A percentile compares a stretch with the other conserved stretches of the same genome.
Evolutionary conservation across 352 stramenopile species (phyloP).

Genomic region (Globisporangium carolinianum): DNA sequence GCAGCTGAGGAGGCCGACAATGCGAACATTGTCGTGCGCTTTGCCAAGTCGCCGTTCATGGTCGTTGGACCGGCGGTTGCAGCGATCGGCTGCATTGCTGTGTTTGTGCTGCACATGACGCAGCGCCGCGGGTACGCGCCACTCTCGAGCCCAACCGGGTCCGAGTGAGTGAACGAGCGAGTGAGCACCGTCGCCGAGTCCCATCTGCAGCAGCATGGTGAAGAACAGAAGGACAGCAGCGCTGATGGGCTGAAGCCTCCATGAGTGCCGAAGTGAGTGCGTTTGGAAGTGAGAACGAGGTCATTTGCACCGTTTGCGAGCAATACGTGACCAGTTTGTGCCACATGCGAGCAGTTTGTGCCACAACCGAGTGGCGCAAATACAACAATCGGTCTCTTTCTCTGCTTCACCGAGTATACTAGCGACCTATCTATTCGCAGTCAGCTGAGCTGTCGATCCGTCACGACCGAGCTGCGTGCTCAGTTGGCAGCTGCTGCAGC

Average conservation of each 20-base stretch:
- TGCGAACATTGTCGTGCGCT: constrained; percentile 2
- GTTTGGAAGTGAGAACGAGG: background rate
- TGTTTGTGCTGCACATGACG: constrained; percentile 36
- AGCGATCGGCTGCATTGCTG: constrained; percentile 17
- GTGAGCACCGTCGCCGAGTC: no score
- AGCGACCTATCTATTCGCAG: constrained; percentile 6
- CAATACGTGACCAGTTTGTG: no score
- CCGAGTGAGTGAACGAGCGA: background rate
- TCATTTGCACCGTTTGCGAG: no score
- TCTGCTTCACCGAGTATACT: background rate
- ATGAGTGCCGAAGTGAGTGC: no score
- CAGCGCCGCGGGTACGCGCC: constrained; percentile 36
- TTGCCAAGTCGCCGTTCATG: constrained; percentile 10
- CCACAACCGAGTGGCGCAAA: background rate
- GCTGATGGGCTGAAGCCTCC: no score
- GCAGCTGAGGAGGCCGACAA: background rate
- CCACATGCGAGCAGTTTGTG: background rate
- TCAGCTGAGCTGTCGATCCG: no score
- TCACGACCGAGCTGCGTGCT: background rate
- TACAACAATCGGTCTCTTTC: background rate
- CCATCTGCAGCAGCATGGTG: no score
- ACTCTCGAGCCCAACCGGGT: background rate
- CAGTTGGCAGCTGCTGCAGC: constrained; percentile 24
- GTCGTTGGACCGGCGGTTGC: constrained; percentile 16
- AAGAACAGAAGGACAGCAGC: no score